Conservation (phyloP, 192 early-diverging fungal species). For the Linnemannia elongata region DNA sequence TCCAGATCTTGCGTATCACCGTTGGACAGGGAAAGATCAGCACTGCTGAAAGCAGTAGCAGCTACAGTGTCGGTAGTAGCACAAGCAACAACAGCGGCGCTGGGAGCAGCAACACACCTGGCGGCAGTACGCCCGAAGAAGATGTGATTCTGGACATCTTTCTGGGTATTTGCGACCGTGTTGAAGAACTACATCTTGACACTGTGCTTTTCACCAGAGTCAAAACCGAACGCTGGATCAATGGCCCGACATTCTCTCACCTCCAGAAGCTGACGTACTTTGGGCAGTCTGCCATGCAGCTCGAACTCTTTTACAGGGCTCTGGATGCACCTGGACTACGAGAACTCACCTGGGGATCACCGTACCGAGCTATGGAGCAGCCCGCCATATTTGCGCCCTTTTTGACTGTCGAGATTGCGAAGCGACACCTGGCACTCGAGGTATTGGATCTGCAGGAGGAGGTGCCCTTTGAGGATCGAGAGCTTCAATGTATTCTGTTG, state of each 20-base stretch:
- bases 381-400: neutral
- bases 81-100: neutral
- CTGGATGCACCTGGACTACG: neutral
- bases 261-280: neutral
- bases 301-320: neutral
- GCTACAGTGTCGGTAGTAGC: neutral
- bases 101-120: neutral
- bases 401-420: neutral
- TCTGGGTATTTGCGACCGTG: neutral
- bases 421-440: neutral
- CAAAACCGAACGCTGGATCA: neutral
- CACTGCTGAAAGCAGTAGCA: neutral
- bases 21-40: neutral
- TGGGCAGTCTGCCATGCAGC: neutral
- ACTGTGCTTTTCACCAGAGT: neutral
- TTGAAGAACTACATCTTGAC: neutral
- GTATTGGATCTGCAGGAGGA: neutral
- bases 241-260: neutral
- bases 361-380: neutral
- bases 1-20: neutral
- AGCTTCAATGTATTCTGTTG: neutral
- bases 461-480: neutral
- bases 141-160: neutral
- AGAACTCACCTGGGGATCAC: neutral
- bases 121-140: neutral